Percentiles rank a stretch among this genome's conserved stretches.
Evolutionary conservation across 2,329 filamentous ascomycete species (phyloP).

Genomic region (Ophiosphaerella korrae): DNA sequence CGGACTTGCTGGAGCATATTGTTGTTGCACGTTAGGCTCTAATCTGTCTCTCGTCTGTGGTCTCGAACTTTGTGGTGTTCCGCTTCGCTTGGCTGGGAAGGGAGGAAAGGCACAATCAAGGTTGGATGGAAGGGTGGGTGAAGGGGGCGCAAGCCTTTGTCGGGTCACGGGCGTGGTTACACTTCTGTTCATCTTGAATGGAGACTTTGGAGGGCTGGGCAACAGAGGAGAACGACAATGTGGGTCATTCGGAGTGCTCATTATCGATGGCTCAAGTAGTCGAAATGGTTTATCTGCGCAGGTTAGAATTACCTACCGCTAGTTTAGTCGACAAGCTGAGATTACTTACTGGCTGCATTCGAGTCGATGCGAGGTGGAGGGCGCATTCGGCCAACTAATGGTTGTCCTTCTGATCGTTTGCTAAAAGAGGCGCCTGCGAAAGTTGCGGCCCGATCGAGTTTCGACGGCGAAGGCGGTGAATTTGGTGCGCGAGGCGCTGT

Average conservation of each 20-base stretch:
- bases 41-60: slow-evolving; percentile 27
- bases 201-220: slow-evolving; percentile 27
- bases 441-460: slow-evolving; percentile 41
- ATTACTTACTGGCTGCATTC: slow-evolving; percentile 61
- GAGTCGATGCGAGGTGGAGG: slow-evolving; percentile 63
- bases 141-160: slow-evolving; percentile 33
- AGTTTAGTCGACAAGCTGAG: not conserved
- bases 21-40: slow-evolving; percentile 31
- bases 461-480: slow-evolving; percentile 10
- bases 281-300: slow-evolving; percentile 43
- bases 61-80: slow-evolving; percentile 28
- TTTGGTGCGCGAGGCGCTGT: slow-evolving; percentile 12
- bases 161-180: slow-evolving; percentile 44
- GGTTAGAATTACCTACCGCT: slow-evolving; percentile 17
- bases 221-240: slow-evolving; percentile 31
- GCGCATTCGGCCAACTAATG: slow-evolving; percentile 53
- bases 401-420: slow-evolving; percentile 28
- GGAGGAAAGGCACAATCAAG: slow-evolving; percentile 61
- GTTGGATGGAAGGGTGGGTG: slow-evolving; percentile 38
- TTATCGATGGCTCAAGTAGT: slow-evolving; percentile 31
- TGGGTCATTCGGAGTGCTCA: slow-evolving; percentile 35
- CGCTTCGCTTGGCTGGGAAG: slow-evolving; percentile 53
- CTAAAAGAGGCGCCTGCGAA: slow-evolving; percentile 35
- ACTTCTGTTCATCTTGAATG: slow-evolving; percentile 41
- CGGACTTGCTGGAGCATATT: slow-evolving; percentile 41